Evolutionary conservation across 345 rosid species (phyloP).

Genomic region (Corchorus capsularis): DNA sequence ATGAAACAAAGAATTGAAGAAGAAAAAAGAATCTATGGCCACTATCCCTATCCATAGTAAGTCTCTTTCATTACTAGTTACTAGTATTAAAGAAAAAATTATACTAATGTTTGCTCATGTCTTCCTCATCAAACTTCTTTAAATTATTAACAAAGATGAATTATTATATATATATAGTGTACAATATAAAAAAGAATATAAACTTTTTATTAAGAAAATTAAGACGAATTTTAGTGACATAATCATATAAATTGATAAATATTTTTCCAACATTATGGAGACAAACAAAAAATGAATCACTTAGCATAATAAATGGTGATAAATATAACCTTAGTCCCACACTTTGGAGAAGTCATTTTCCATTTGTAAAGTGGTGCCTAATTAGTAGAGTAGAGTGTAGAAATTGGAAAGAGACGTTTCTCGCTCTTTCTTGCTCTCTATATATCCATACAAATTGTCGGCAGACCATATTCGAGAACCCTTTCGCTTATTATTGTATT

Average conservation of each 20-base stretch:
- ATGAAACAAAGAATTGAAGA: too few relatives aligned
- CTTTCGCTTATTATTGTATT: too few relatives aligned
- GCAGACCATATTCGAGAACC: background rate
- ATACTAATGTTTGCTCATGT: background rate
- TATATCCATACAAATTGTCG: conserved; percentile 6
- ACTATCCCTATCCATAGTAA: too few relatives aligned
- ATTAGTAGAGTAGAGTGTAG: too few relatives aligned
- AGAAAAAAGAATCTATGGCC: too few relatives aligned
- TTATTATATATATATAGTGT: background rate
- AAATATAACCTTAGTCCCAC: background rate
- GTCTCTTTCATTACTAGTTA: too few relatives aligned
- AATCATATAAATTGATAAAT: background rate
- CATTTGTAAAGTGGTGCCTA: background rate
- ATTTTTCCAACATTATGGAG: background rate
- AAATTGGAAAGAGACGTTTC: background rate
- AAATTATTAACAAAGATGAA: background rate
- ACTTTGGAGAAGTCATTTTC: background rate
- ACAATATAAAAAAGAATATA: background rate
- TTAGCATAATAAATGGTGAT: background rate
- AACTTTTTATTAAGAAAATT: background rate
- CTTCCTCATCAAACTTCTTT: background rate
- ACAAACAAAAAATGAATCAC: background rate
- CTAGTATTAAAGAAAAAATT: background rate
- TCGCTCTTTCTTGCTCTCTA: background rate
- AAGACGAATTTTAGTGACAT: background rate